Percentiles rank a stretch among this genome's conserved stretches.
Evolutionary conservation across 495 filamentous ascomycete genomes (phyloP).

Genomic region (Aspergillus wentii): DNA sequence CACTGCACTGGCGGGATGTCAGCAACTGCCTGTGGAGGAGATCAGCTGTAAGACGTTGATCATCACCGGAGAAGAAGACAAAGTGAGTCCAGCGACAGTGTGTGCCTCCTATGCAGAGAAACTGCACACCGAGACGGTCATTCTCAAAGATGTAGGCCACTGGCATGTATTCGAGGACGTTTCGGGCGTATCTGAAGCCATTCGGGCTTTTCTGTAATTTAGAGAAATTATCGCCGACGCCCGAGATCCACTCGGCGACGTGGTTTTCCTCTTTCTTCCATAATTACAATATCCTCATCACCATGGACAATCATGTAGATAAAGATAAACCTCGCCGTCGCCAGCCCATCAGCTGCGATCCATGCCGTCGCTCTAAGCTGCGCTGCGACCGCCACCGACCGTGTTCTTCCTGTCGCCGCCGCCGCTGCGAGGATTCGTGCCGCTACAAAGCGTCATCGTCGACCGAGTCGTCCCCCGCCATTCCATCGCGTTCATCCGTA

Average conservation of each 20-base stretch:
- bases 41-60: background rate
- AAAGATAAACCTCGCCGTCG: no score
- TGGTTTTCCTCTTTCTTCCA: no score
- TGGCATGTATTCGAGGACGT: background rate
- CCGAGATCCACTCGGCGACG: no score
- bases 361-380: conserved; percentile 1
- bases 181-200: no score
- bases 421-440: background rate
- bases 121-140: background rate
- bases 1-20: background rate
- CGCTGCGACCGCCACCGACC: conserved; percentile 1
- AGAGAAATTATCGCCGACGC: no score
- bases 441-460: background rate
- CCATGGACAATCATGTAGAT: no score
- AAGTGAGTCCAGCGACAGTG: background rate
- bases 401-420: background rate
- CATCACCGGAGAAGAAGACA: background rate
- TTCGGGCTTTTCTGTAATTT: no score
- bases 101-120: background rate
- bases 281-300: no score
- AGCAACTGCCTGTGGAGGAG: background rate
- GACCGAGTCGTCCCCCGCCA: background rate
- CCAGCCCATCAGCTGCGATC: conserved; percentile 1
- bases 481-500: background rate
- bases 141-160: background rate